These are phyloP conservation scores for Tagetes patula DNA, from an alignment of 129 eudicot genomes.

Conservation along the genomic window DNA sequence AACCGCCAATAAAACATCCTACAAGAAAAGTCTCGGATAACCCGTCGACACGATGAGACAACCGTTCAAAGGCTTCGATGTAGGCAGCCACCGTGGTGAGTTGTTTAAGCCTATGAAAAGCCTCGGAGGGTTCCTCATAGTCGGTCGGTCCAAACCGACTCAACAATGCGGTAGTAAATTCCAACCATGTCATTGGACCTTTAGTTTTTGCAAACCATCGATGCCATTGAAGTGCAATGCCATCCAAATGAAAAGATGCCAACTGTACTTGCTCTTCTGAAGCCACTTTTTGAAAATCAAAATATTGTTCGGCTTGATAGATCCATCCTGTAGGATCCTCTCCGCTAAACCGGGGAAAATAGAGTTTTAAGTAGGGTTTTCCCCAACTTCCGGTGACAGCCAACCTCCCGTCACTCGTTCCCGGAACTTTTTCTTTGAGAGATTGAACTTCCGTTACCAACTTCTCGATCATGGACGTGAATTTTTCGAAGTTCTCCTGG, in stretches of 20 bases:
- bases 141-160: neutral
- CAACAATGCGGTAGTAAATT: no score
- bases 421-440: neutral
- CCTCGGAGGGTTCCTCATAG: no score
- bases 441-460: neutral
- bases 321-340: conserved; percentile 3
- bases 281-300: neutral
- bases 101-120: no score
- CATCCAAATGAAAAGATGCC: no score
- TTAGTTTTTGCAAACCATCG: neutral
- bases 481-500: neutral
- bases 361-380: no score
- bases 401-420: no score
- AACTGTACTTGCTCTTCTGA: no score
- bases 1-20: neutral
- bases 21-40: neutral
- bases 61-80: no score
- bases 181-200: neutral
- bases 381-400: no score
- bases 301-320: conserved; percentile 19
- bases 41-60: no score
- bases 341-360: neutral
- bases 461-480: neutral
- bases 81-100: no score
- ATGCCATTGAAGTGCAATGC: neutral